These are phyloP conservation scores for Scheffersomyces insectosa DNA, from an alignment of 1,139 yeast genomes.

Conservation along the genomic window DNA sequence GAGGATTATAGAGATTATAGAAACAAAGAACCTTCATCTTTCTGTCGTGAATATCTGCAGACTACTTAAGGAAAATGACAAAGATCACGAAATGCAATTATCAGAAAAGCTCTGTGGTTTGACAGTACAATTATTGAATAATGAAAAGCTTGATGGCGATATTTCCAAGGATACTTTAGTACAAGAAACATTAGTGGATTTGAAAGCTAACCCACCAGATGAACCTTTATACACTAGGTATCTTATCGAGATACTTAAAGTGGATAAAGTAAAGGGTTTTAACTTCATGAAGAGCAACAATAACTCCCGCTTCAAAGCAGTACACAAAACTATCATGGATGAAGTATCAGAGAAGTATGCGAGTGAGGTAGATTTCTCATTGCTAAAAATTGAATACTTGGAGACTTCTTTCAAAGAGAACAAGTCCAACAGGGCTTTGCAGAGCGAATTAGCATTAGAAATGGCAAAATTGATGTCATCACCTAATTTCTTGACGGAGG, in stretches of 20 bases:
- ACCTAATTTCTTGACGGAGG: constrained; percentile 15
- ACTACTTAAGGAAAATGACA: constrained; percentile 9
- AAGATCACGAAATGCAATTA: constrained; percentile 2
- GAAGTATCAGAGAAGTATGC: constrained; percentile 24
- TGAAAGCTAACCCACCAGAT: constrained; percentile 10
- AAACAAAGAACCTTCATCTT: neutral
- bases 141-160: neutral
- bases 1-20: constrained; percentile 6
- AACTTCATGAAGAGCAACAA: constrained; percentile 30
- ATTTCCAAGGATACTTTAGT: constrained; percentile 5
- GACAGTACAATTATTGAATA: constrained; percentile 6
- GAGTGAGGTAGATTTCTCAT: constrained; percentile 25
- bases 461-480: constrained; percentile 9
- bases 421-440: constrained; percentile 2
- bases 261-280: constrained; percentile 29
- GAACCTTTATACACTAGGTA: constrained; percentile 24
- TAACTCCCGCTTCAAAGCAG: constrained; percentile 23
- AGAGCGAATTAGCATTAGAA: constrained; percentile 15
- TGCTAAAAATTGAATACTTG: constrained; percentile 36
- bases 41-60: constrained; percentile 8
- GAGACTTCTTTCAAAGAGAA: constrained; percentile 31
- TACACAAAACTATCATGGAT: constrained; percentile 33
- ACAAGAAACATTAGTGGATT: constrained; percentile 3
- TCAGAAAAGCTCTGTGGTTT: constrained; percentile 9
- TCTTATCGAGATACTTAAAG: constrained; percentile 32